Evolutionary conservation across 2,329 filamentous ascomycete genomes (phyloP), one percentile per base, ranked within the genome.

Genomic region (Didymella lethalis): DNA sequence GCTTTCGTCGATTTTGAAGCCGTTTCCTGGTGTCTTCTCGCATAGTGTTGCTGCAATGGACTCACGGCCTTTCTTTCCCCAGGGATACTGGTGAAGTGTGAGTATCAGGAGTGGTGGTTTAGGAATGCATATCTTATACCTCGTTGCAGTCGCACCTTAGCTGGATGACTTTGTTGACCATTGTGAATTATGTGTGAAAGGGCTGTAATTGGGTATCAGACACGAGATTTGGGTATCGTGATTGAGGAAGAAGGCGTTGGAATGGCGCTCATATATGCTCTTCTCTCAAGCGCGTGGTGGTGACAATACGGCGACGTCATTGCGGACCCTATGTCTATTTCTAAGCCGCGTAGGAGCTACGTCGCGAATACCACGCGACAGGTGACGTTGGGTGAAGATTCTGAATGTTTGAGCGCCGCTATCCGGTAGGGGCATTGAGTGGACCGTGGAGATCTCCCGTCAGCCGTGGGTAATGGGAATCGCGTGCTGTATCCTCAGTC

Each of bases 21-120:
- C 80, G 6, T 81, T 84, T 12, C 86, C 85, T 0, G 87, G 86
- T 0, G 88, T 90, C 64, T 88, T 85, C 11, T 84, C 82, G 67
- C 88, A 90, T 10, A 91, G 78, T 41, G 81, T 82, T 1, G 88
- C 90, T 12, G 88, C 87, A 12, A 91, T 75, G 0, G 89, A 92
- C 2, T 88, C 74, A 14, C 81, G 82, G 28, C 90, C 90, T 66
- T 84, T 82, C 72, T 87, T 90, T 2, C 90, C 90, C 89, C 90
- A 93, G 11, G 84, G 82, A 64, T 91, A 91, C 65, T 88, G 32
- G 16, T 3, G 16, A 8, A 36, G 32, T n/a, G 32, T 36, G 16
- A 36, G 32, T 36, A 14, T 36, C 7, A 14, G n/a, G 16, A n/a
- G 6, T n/a, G 32, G 32, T 18, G 18, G 14, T n/a, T 8, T 14